Conservation (phyloP, 495 filamentous ascomycete genomes). For the Xylaria castorea region DNA sequence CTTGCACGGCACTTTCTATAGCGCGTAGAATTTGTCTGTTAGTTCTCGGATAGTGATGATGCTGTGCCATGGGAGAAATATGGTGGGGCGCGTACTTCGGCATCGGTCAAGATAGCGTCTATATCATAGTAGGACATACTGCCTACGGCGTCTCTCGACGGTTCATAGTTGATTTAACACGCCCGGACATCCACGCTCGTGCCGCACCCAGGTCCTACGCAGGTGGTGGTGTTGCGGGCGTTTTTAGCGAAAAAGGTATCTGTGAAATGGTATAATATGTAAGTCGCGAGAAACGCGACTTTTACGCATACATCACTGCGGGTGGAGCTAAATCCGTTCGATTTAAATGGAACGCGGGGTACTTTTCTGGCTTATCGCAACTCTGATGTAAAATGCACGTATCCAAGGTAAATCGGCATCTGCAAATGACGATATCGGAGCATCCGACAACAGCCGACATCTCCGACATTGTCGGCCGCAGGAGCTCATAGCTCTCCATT, state of each 20-base stretch:
- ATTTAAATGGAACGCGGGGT: neutral
- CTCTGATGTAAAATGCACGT: neutral
- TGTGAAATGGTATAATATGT: too few species aligned
- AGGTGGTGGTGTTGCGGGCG: neutral
- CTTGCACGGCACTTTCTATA: conserved; percentile 91
- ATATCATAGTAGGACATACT: conserved; percentile 93
- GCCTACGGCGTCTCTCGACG: conserved; percentile 21
- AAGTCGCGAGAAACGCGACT: neutral
- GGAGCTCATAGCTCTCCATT: conserved; percentile 3
- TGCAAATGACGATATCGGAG: conserved; percentile 6
- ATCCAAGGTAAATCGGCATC: neutral
- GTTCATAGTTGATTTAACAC: neutral
- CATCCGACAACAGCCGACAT: conserved; percentile 7
- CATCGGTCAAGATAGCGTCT: conserved; percentile 90
- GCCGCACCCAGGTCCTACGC: neutral
- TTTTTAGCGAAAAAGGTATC: neutral
- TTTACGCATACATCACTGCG: too few species aligned
- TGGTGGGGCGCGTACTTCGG: conserved; percentile 64
- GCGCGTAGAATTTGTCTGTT: neutral
- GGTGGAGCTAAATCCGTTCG: too few species aligned
- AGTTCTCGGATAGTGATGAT: neutral
- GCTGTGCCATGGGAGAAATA: neutral
- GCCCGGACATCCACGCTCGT: neutral
- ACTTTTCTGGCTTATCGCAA: neutral
- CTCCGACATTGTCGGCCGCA: neutral